Base-by-base conservation (phyloP, 23 red algal species). In the Chondrus crispus region DNA sequence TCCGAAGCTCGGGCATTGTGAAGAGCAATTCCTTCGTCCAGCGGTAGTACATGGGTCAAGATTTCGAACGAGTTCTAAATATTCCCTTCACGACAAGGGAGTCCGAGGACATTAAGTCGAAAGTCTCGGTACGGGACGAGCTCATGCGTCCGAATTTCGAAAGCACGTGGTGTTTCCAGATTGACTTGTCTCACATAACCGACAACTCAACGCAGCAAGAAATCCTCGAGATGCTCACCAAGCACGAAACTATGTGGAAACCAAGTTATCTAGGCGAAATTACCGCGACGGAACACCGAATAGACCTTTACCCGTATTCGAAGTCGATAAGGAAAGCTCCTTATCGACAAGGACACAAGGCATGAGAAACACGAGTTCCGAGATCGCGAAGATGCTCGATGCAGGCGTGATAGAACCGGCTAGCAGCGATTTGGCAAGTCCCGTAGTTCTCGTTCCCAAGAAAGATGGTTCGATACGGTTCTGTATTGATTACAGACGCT, bases 221-320 rank as follows among this genome's bases (percentile, higher is more conserved):
- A n/a, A n/a, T n/a, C n/a, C n/a, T n/a, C n/a, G n/a, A n/a, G n/a
- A 66, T 22, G 26, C 60, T 66, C 18, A 66, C 0, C 26, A 66
- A 66, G 35, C 9, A 22, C 1, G 26, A 32, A 22, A 66, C 60
- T 32, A 66, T 77, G 11, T 82, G 53, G 78, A 55, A 6, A 20
- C n/a, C n/a, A n/a, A 47, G 78, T 24, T 20, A 82, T 20, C 55
- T 82, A 47, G 78, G 78, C 20, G 11, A 82, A 82, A 62, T 82
- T 52, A 35, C 50, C 16, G 46, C 28, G 10, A 52, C 13, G 1
- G 30, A 11, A n/a, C 53, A 82, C 32, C 2, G 45, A 10, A 82
- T 58, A 32, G 50, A 82, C 1, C n/a, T 47, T n/a, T n/a, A 47
- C 24, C 26, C 72, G 14, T 24, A 8, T 35, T 7, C 72, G 26